phyloP scores from a whole-genome alignment of 192 early-diverging fungal species.

The Paraglomus occultum region DNA sequence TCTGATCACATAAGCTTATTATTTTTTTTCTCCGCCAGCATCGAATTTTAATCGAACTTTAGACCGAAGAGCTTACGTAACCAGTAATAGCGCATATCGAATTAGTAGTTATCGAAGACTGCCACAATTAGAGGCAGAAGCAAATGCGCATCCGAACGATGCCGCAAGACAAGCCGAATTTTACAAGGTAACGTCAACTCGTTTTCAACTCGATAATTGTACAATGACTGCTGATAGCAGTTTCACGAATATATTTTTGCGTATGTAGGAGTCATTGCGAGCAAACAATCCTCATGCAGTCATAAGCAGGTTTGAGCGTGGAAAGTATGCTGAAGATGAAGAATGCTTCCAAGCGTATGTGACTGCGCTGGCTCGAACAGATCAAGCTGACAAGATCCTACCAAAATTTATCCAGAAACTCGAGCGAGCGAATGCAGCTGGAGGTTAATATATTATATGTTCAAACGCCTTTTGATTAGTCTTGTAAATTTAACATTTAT shows the following conservation, averaged over 20 bases:
- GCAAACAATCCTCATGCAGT: constrained; percentile 51
- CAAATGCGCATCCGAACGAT: constrained; percentile 50
- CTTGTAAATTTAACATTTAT: constrained; percentile 30
- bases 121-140: constrained; percentile 53
- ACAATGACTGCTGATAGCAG: not conserved
- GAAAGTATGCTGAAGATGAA: constrained; percentile 51
- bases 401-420: constrained; percentile 53
- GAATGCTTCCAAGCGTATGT: constrained; percentile 55
- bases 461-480: constrained; percentile 12
- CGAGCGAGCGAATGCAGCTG: constrained; percentile 36
- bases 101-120: constrained; percentile 45
- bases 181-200: constrained; percentile 48
- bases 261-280: constrained; percentile 50
- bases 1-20: not conserved
- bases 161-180: constrained; percentile 47
- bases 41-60: not conserved
- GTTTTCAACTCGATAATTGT: not conserved
- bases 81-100: constrained; percentile 32
- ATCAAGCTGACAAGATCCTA: constrained; percentile 52
- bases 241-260: not conserved
- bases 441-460: constrained; percentile 25
- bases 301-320: constrained; percentile 53
- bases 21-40: not conserved
- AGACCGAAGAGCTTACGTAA: constrained; percentile 7
- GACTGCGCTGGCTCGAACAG: constrained; percentile 49